These are phyloP conservation scores for Passiflora organensis DNA, from an alignment of 345 rosid species.

Conservation along the genomic window DNA sequence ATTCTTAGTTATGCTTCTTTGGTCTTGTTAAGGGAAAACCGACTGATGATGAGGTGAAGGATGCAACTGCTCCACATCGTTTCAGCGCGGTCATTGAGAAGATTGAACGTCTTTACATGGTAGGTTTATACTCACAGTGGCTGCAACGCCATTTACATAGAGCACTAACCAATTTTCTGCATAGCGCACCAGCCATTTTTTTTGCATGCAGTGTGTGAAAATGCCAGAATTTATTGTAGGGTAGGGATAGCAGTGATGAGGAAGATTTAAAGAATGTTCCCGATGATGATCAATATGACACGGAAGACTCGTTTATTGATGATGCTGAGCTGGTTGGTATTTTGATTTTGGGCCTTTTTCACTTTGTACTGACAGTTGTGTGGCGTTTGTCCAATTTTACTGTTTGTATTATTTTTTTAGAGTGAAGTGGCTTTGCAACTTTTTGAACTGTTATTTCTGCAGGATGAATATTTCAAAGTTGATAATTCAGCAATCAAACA, in stretches of 20 bases:
- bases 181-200: constrained; percentile 1
- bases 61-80: constrained; percentile 62
- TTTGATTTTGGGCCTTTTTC: constrained; percentile 5
- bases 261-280: constrained; percentile 78
- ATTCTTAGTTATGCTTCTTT: constrained; percentile 6
- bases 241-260: constrained; percentile 91
- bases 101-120: constrained; percentile 96
- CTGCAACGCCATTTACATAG: constrained; percentile 64
- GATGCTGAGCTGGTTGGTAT: constrained; percentile 84
- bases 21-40: constrained; percentile 43
- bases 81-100: constrained; percentile 87
- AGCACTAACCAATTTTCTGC: constrained; percentile 67
- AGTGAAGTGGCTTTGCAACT: too few relatives aligned
- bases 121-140: constrained; percentile 42
- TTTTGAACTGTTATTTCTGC: constrained; percentile 13
- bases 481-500: constrained; percentile 86
- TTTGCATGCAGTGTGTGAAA: constrained; percentile 19
- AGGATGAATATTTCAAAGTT: constrained; percentile 98
- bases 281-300: constrained; percentile 92
- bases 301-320: constrained; percentile 95
- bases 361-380: too few relatives aligned
- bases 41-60: constrained; percentile 43
- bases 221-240: constrained; percentile 30
- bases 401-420: too few relatives aligned
- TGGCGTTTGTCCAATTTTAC: too few relatives aligned